These are phyloP conservation scores for Vitis rotundifolia DNA, from an alignment of 164 flowering plant species.

Conservation along the genomic window DNA sequence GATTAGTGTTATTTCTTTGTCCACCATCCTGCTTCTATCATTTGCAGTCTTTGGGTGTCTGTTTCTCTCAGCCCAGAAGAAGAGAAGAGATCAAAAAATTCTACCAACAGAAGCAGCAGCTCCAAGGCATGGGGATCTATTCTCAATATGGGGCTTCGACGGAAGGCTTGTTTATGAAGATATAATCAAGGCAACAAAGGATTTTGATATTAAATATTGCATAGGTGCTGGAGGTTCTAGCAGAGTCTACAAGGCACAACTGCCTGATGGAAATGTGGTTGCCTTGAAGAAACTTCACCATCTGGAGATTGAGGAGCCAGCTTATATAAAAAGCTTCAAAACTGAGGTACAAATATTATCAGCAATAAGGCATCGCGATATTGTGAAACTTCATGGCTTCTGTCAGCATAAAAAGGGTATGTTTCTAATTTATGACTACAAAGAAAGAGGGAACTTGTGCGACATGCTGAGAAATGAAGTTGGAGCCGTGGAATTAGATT, in stretches of 20 bases:
- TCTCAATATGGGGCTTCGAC: slow-evolving; percentile 19
- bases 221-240: slow-evolving; percentile 27
- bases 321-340: slow-evolving; percentile 6
- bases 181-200: slow-evolving; percentile 17
- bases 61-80: neutral
- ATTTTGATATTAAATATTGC: slow-evolving; percentile 19
- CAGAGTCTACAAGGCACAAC: slow-evolving; percentile 22
- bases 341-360: neutral
- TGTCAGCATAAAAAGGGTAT: slow-evolving; percentile 3
- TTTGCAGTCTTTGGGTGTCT: neutral
- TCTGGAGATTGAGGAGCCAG: slow-evolving; percentile 7
- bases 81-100: neutral
- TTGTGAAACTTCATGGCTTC: slow-evolving; percentile 9
- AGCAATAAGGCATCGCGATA: slow-evolving; percentile 1
- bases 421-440: slow-evolving; percentile 10
- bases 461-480: slow-evolving; percentile 1
- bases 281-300: slow-evolving; percentile 26
- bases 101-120: too few species aligned
- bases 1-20: too few species aligned
- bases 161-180: slow-evolving; percentile 20
- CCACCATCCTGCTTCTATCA: too few species aligned
- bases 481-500: slow-evolving; percentile 18
- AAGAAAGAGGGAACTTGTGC: slow-evolving; percentile 14
- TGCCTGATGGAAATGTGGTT: slow-evolving; percentile 14
- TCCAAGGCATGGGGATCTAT: slow-evolving; percentile 2